phyloP scores from a whole-genome alignment of 352 stramenopile genomes.

The Phytopythium kandeliae region DNA sequence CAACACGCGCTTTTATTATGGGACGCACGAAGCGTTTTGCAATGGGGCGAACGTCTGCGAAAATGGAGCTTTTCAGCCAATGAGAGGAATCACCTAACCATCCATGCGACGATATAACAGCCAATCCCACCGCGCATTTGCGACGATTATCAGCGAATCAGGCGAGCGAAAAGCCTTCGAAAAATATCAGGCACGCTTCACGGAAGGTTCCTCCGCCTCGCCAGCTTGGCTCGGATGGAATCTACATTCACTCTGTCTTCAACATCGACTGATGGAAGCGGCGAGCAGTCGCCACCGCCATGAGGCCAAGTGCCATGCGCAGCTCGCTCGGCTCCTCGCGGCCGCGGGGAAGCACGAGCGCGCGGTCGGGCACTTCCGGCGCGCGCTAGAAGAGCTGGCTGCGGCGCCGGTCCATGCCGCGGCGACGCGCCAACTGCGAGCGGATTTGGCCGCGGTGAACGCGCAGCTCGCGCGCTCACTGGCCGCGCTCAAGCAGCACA shows the following conservation, averaged over 20 bases:
- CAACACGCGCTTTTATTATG: too few relatives aligned
- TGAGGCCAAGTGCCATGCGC: constrained; percentile 21
- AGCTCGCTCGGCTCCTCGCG: constrained; percentile 23
- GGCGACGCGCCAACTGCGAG: neutral
- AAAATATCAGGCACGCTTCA: neutral
- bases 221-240: too few relatives aligned
- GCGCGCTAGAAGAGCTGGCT: constrained; percentile 17
- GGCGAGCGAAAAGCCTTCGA: too few relatives aligned
- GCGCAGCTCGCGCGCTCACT: constrained; percentile 14
- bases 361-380: constrained; percentile 23
- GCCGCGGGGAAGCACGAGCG: constrained; percentile 11
- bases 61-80: too few relatives aligned
- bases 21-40: too few relatives aligned
- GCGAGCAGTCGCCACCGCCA: neutral
- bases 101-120: too few relatives aligned
- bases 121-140: too few relatives aligned
- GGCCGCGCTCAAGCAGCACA: constrained; percentile 9
- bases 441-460: neutral
- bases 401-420: neutral
- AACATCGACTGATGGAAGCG: neutral
- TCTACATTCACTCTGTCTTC: neutral
- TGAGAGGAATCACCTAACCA: too few relatives aligned
- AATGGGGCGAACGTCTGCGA: too few relatives aligned
- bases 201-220: too few relatives aligned
- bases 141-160: too few relatives aligned